Conservation (phyloP, 148 eudicot genomes). For the Salicornia ramosissima region DNA sequence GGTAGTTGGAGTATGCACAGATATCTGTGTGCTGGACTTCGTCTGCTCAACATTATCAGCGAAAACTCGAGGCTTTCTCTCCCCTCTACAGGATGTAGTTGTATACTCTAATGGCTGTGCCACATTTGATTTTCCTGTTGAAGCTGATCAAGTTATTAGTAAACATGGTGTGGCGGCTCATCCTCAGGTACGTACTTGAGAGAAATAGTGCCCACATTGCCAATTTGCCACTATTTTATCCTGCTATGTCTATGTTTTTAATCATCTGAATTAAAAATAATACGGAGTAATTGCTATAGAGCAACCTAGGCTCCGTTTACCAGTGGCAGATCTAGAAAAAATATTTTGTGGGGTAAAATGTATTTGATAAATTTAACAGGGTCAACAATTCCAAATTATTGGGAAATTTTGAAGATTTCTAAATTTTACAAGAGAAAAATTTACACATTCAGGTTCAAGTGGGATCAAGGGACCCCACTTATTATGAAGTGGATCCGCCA, state of each 20-base stretch:
- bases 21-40: slow-evolving; percentile 85
- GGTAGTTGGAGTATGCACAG: slow-evolving; percentile 94
- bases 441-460: too few relatives aligned
- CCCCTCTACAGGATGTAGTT: slow-evolving; percentile 72
- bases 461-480: too few relatives aligned
- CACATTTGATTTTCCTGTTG: slow-evolving; percentile 72
- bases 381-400: too few relatives aligned
- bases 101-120: slow-evolving; percentile 84
- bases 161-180: slow-evolving; percentile 62
- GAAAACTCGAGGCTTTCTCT: slow-evolving; percentile 66
- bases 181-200: slow-evolving; percentile 58
- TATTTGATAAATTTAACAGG: background rate
- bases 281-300: background rate
- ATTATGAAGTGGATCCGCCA: too few relatives aligned
- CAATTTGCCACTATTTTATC: background rate
- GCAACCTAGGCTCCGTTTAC: too few relatives aligned
- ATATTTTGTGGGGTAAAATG: too few relatives aligned
- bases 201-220: too few relatives aligned
- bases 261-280: background rate
- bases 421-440: too few relatives aligned
- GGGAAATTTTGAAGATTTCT: too few relatives aligned
- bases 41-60: slow-evolving; percentile 84
- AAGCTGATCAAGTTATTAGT: slow-evolving; percentile 47
- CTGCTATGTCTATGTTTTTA: background rate
- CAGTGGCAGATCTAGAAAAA: too few relatives aligned